Percentiles rank a stretch among this genome's conserved stretches.
phyloP scores from a whole-genome alignment of 305 asterid species.

The Caryopteris hybrid region DNA sequence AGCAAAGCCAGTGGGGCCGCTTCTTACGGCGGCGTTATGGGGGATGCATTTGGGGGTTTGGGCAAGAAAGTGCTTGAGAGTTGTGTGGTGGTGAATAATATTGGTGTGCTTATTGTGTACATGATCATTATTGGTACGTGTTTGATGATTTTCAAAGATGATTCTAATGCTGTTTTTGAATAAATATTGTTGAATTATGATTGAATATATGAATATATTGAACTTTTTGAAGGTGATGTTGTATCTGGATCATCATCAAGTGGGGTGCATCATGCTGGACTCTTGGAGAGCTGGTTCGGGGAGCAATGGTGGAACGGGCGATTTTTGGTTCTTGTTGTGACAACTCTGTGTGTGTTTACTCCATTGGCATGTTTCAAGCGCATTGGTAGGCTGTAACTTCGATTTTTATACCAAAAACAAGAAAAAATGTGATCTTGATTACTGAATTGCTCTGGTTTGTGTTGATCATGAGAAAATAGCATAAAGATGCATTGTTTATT shows the following conservation, averaged over 20 bases:
- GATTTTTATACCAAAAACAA: not conserved
- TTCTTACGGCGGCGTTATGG: conserved; percentile 61
- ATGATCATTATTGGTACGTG: conserved; percentile 57
- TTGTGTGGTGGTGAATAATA: conserved; percentile 51
- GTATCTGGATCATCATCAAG: conserved; percentile 46
- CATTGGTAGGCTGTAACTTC: conserved; percentile 31
- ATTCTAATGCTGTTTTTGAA: not conserved
- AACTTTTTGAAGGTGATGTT: conserved; percentile 46
- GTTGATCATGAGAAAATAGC: not conserved
- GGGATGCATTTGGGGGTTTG: conserved; percentile 38
- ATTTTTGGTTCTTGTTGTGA: conserved; percentile 38
- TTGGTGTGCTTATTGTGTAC: conserved; percentile 56
- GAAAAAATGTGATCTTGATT: not conserved
- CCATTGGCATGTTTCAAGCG: conserved; percentile 50
- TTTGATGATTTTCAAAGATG: not conserved
- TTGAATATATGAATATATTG: not conserved
- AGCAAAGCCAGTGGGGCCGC: conserved; percentile 37
- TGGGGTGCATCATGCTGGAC: conserved; percentile 51
- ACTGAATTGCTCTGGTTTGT: not conserved
- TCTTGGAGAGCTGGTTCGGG: conserved; percentile 61
- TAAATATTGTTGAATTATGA: not conserved
- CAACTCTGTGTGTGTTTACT: conserved; percentile 44
- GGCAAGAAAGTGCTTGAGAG: conserved; percentile 37
- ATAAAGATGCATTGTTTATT: not conserved
- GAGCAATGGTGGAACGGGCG: conserved; percentile 61